Base-by-base conservation (phyloP, 345 rosid species). In the Nasturtium officinale region DNA sequence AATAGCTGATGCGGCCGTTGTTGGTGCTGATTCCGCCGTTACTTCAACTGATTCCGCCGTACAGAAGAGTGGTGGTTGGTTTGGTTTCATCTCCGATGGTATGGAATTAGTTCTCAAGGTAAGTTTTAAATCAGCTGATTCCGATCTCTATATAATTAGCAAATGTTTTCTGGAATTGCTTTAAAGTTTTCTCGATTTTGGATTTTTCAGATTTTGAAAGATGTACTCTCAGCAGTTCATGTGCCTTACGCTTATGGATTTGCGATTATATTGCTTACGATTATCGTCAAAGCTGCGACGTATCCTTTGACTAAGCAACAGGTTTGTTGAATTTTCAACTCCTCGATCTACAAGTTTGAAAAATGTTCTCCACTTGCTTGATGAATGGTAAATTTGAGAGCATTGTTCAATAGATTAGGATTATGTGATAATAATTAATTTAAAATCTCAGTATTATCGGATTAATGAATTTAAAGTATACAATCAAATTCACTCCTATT, bases 41-140 rank as follows among this genome's bases (percentile, higher is more conserved):
- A n/a, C 18, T 43, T 29, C 95, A 1, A 57, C 85, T 50, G 96
- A 87, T 48, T 76, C 79, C 5, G 78, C 83, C 28, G 83, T 72
- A 9, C 96, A 87, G 77, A 95, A 90, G 85, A 88, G 51, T 65
- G 93, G 96, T 7, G 93, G 97, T 6, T 95, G 97, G 97, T 91
- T 95, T 68, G 93, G 93, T 7, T 91, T 91, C 43, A 90, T 95
- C 77, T 84, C 99, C 7, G 96, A 95, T 12, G 78, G 77, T 13
- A 91, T 91, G 99, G 99, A 95, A 68, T 56, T 85, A 55, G 96
- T 91, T 26, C 97, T 91, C 48, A 95, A 91, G 93, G 99, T 89
- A 69, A 79, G 11, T 26, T 54, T 32, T 23, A 13, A 67, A 15
- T 0, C 20, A 9, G 47, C 54, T 52, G 4, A 59, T 76, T 62